Evolutionary conservation across 2,329 filamentous ascomycete species (phyloP).

Genomic region (Venturia nashicola): DNA sequence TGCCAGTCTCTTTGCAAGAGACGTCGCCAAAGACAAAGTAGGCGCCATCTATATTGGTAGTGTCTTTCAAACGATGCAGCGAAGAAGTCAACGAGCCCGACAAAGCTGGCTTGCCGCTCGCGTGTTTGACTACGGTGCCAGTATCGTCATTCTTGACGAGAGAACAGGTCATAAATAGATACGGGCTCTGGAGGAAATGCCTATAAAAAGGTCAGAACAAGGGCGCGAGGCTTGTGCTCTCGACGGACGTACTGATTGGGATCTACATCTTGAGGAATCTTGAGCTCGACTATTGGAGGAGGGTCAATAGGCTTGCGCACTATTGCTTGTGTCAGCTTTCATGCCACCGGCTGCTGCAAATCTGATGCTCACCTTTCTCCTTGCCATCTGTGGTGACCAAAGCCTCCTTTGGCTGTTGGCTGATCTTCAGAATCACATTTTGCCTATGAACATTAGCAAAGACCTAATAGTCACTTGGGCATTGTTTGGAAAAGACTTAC

Average conservation of each 20-base stretch:
- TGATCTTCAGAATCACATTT: conserved; percentile 45
- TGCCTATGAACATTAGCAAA: conserved; percentile 25
- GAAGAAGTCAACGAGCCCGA: conserved; percentile 69
- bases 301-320: conserved; percentile 82
- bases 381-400: conserved; percentile 55
- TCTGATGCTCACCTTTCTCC: conserved; percentile 50
- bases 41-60: conserved; percentile 58
- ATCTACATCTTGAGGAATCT: conserved; percentile 37
- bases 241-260: conserved; percentile 21
- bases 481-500: not conserved
- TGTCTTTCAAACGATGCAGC: conserved; percentile 68
- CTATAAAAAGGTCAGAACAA: conserved; percentile 21
- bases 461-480: not conserved
- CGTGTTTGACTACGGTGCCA: conserved; percentile 30
- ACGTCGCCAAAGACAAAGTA: conserved; percentile 90
- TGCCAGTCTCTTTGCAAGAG: conserved; percentile 63
- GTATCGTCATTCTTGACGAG: conserved; percentile 34
- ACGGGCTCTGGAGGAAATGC: conserved; percentile 51
- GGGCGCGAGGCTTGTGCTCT: conserved; percentile 7
- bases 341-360: conserved; percentile 2
- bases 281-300: conserved; percentile 68
- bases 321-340: conserved; percentile 21
- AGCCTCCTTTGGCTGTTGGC: conserved; percentile 56
- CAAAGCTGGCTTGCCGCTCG: conserved; percentile 37
- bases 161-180: conserved; percentile 49